These are phyloP conservation scores for Yamadazyma trypodendri DNA, from an alignment of 1,139 yeast species.

Conservation along the genomic window DNA sequence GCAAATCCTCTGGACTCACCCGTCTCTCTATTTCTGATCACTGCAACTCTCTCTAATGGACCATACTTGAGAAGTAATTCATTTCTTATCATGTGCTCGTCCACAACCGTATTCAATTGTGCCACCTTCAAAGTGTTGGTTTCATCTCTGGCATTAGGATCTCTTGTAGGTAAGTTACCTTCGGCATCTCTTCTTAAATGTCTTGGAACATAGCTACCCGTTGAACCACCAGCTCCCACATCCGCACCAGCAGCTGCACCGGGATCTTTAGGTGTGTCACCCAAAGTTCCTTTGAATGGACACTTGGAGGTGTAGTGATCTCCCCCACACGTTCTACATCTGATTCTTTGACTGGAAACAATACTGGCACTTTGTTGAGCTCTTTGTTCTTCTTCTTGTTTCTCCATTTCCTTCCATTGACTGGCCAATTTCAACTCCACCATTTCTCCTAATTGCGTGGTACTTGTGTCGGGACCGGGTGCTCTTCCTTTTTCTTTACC, in stretches of 20 bases:
- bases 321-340: constrained; percentile 93
- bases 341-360: constrained; percentile 49
- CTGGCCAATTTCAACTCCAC: constrained; percentile 69
- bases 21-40: constrained; percentile 90
- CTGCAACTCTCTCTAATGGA: constrained; percentile 74
- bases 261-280: constrained; percentile 36
- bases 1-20: constrained; percentile 97
- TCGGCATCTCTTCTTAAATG: constrained; percentile 63
- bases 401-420: constrained; percentile 68
- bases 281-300: constrained; percentile 92
- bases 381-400: constrained; percentile 57
- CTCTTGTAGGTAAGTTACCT: constrained; percentile 55
- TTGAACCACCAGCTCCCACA: constrained; percentile 14
- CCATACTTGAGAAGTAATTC: constrained; percentile 73
- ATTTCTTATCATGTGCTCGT: constrained; percentile 76
- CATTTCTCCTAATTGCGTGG: constrained; percentile 88
- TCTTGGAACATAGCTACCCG: constrained; percentile 70
- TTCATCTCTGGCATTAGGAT: constrained; percentile 66
- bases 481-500: constrained; percentile 78
- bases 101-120: constrained; percentile 83
- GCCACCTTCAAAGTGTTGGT: constrained; percentile 86
- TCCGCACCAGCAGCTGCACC: constrained; percentile 21
- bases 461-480: constrained; percentile 84
- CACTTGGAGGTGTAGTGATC: constrained; percentile 93
- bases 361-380: constrained; percentile 51